Percentiles rank a stretch among this genome's conserved stretches.
These are phyloP conservation scores for Xylaria flabelliformis DNA, from an alignment of 495 filamentous ascomycete genomes.

Conservation along the genomic window DNA sequence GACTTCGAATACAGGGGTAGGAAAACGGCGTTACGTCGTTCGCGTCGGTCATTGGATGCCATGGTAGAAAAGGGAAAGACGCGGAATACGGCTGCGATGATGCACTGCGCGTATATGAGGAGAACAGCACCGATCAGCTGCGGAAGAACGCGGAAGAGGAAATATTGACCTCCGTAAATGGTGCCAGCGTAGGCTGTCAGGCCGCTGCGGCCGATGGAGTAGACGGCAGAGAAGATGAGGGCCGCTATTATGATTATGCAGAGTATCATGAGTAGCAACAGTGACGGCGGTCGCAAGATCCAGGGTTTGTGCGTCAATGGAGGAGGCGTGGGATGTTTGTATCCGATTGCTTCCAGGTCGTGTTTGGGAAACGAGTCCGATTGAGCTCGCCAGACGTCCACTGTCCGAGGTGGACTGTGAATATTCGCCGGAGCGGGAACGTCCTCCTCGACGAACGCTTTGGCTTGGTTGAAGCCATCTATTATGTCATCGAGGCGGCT, in stretches of 20 bases:
- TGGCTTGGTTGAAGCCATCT: constrained; percentile 11
- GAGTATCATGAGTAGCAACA: constrained; percentile 63
- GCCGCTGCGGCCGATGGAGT: constrained; percentile 67
- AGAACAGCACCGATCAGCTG: constrained; percentile 76
- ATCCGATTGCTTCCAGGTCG: constrained; percentile 33
- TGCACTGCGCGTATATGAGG: constrained; percentile 73
- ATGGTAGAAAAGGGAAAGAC: constrained; percentile 78
- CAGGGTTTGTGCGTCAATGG: constrained; percentile 69
- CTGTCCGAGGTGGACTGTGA: constrained; percentile 29
- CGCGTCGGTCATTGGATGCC: constrained; percentile 60
- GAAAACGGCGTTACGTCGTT: constrained; percentile 59
- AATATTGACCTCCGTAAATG: constrained; percentile 76
- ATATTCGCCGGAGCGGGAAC: not conserved
- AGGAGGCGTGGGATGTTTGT: constrained; percentile 38
- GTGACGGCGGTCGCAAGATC: constrained; percentile 66
- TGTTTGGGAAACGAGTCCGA: constrained; percentile 31
- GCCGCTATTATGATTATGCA: constrained; percentile 74
- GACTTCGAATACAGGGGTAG: constrained; percentile 59
- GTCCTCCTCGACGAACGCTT: constrained; percentile 11
- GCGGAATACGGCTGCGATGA: constrained; percentile 78
- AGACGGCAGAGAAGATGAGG: constrained; percentile 76
- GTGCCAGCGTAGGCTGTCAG: constrained; percentile 66
- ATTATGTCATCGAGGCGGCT: constrained; percentile 2
- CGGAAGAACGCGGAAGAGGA: constrained; percentile 83
- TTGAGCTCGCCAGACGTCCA: constrained; percentile 36